Base-by-base conservation (phyloP, 2,329 filamentous ascomycete genomes). In the Diaporthe aspalathi region DNA sequence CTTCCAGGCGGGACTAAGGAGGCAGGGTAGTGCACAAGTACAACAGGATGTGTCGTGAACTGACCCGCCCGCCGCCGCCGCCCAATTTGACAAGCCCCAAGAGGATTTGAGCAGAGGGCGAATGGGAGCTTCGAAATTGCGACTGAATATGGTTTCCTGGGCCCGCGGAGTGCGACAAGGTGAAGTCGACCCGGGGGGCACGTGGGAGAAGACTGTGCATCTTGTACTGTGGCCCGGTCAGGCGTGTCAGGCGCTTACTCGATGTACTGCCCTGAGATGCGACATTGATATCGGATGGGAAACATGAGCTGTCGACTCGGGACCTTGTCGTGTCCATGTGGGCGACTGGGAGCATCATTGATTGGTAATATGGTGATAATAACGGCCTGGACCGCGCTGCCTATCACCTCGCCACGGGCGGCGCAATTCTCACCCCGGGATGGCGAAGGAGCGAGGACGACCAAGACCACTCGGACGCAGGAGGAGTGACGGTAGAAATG, bases 221-320 rank as follows among this genome's bases (percentile, higher is more conserved):
- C 27, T 22, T 32, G 6, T 35, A 35, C 12, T 49, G 40, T 63
- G 22, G 43, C 4, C 43, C 22, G 60, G n/a, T n/a, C n/a, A n/a
- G n/a, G n/a, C n/a, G n/a, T n/a, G 20, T 7, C 27, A 24, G 32
- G 6, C 12, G 11, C 20, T 22, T 5, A 3, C 11, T 32, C 27
- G 12, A 35, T 22, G 40, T 22, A 24, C 16, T 47, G 43, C 43
- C 16, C 43, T 32, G 3, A 47, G 16, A 50, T 24, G 60, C 7
- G 6, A n/a, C 22, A 14, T 29, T 24, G 56, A 60, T 27, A 27
- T 32, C 7, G 7, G 8, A 16, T 9, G n/a, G 11, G 12, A 35
- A 50, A 47, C 20, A 24, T 65, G 60, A 50, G 60, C 60, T 65
- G 60, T 65, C 60, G 32, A 27, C 4, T 20, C 24, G 38, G 60